Evolutionary conservation across 108 stramenopile species (phyloP).

Genomic region (Cylindrotheca fusiformis): DNA sequence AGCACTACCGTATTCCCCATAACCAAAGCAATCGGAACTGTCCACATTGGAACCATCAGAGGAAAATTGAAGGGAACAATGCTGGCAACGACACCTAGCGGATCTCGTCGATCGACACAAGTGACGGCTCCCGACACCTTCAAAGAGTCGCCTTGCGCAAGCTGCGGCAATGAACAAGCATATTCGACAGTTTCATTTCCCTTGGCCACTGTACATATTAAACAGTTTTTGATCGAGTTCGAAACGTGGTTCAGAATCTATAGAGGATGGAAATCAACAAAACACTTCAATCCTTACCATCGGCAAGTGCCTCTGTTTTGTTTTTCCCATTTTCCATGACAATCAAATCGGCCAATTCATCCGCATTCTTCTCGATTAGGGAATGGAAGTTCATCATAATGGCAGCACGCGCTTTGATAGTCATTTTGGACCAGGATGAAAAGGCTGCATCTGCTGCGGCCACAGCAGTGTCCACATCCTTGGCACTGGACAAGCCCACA

Average conservation of each 20-base stretch:
- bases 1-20: conserved; percentile 88
- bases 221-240: background rate
- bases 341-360: conserved; percentile 87
- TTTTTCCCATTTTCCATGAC: conserved; percentile 97
- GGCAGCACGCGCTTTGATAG: conserved; percentile 84
- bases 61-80: conserved; percentile 88
- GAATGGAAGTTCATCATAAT: conserved; percentile 94
- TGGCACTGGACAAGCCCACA: conserved; percentile 57
- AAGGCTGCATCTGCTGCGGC: conserved; percentile 77
- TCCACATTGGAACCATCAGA: conserved; percentile 70
- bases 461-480: conserved; percentile 82
- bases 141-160: conserved; percentile 77
- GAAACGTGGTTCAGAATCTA: background rate
- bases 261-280: background rate
- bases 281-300: conserved; percentile 21
- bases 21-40: conserved; percentile 89
- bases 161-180: conserved; percentile 90
- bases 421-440: conserved; percentile 61
- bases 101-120: conserved; percentile 82
- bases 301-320: conserved; percentile 92
- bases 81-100: conserved; percentile 90
- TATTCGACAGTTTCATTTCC: conserved; percentile 98
- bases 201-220: conserved; percentile 72
- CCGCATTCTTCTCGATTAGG: conserved; percentile 67
- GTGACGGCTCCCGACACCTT: conserved; percentile 71